Evolutionary conservation across 2,329 filamentous ascomycete genomes (phyloP).

Genomic region (Talaromyces sp.): DNA sequence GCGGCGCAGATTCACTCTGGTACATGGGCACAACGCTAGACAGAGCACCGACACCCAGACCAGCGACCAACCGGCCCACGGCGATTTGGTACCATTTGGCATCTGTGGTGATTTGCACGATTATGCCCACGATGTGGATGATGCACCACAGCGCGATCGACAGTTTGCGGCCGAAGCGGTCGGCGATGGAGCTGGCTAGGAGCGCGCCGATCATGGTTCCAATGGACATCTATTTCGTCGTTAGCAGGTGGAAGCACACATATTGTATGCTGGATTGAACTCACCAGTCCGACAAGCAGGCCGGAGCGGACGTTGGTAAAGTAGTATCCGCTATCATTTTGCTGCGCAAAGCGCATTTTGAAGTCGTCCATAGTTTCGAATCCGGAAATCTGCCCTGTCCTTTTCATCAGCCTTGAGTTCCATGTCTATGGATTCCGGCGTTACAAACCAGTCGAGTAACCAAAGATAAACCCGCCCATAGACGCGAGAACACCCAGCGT

Average conservation of each 20-base stretch:
- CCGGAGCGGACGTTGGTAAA: constrained; percentile 43
- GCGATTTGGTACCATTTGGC: constrained; percentile 41
- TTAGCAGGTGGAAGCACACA: constrained; percentile 5
- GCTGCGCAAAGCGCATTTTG: constrained; percentile 35
- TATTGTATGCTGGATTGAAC: constrained; percentile 6
- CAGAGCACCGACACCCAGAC: constrained; percentile 44
- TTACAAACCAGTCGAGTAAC: constrained; percentile 37
- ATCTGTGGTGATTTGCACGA: constrained; percentile 41
- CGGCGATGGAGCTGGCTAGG: constrained; percentile 40
- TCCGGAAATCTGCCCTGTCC: constrained; percentile 38
- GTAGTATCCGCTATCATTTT: constrained; percentile 20
- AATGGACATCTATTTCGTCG: constrained; percentile 34
- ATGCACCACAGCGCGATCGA: constrained; percentile 43
- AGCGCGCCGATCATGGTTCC: constrained; percentile 41
- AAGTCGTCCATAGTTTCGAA: constrained; percentile 46
- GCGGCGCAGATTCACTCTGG: constrained; percentile 42
- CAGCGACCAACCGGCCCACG: constrained; percentile 43
- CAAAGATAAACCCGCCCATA: constrained; percentile 46
- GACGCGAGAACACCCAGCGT: constrained; percentile 42
- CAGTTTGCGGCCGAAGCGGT: constrained; percentile 40
- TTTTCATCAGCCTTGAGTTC: not conserved
- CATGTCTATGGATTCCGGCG: not conserved
- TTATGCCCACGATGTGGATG: constrained; percentile 42
- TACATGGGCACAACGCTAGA: constrained; percentile 46
- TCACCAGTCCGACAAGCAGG: constrained; percentile 41